Evolutionary conservation across 129 eudicot species (phyloP).

Genomic region (Apium graveolens): DNA sequence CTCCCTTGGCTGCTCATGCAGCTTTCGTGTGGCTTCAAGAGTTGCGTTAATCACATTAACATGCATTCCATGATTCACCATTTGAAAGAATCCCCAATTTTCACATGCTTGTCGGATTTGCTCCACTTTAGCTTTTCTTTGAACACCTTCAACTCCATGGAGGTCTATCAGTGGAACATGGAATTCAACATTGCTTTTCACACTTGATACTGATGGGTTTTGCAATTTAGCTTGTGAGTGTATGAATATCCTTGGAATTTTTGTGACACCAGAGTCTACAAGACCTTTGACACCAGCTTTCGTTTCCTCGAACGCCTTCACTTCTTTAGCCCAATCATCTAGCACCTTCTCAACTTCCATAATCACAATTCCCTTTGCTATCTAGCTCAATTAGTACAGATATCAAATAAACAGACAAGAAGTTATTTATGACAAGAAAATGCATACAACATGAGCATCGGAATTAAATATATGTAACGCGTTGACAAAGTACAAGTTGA

Average conservation of each 20-base stretch:
- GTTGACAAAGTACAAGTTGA: conserved; percentile 5
- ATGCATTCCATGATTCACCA: conserved; percentile 13
- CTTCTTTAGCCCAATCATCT: conserved; percentile 14
- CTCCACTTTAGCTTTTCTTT: conserved; percentile 5
- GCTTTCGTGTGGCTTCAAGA: neutral
- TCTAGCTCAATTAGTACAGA: neutral
- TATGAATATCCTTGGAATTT: conserved; percentile 2
- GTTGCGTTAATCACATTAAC: neutral
- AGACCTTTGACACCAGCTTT: conserved; percentile 13
- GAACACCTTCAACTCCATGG: neutral
- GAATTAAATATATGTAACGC: neutral
- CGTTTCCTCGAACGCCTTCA: conserved; percentile 9
- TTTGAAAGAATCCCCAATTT: conserved; percentile 11
- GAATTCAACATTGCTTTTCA: neutral
- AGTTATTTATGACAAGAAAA: neutral
- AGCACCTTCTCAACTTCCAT: conserved; percentile 9
- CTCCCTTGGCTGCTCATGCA: conserved; percentile 14
- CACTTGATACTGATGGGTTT: neutral
- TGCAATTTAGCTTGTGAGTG: neutral
- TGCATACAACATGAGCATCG: conserved; percentile 2
- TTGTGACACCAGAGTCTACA: conserved; percentile 1
- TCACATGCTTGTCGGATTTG: conserved; percentile 5
- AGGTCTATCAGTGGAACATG: conserved; percentile 7
- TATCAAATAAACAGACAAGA: neutral
- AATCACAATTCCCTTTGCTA: neutral